phyloP scores from a whole-genome alignment of 2,329 filamentous ascomycete species.

The Cordyceps fumosorosea region DNA sequence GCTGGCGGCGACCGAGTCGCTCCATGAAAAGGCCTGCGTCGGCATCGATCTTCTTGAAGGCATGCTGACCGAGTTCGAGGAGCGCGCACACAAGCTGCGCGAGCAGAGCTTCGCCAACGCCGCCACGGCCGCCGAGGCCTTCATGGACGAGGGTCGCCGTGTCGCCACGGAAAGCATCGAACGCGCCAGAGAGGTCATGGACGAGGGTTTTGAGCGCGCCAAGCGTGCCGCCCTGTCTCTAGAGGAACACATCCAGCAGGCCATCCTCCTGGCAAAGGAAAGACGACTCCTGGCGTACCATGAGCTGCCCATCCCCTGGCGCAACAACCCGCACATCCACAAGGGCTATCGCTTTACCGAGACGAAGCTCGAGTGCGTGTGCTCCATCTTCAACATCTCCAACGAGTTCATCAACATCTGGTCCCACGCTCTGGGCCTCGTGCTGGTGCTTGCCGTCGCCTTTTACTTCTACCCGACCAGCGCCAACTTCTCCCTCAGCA shows the following conservation, averaged over 20 bases:
- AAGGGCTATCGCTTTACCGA: slow-evolving; percentile 91
- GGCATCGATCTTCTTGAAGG: slow-evolving; percentile 80
- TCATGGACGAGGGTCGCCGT: slow-evolving; percentile 72
- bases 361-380: slow-evolving; percentile 81
- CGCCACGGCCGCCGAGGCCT: slow-evolving; percentile 59
- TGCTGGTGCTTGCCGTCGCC: slow-evolving; percentile 80
- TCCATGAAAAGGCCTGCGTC: slow-evolving; percentile 87
- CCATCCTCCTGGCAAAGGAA: slow-evolving; percentile 67
- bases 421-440: slow-evolving; percentile 85
- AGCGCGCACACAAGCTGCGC: slow-evolving; percentile 69
- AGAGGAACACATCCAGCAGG: slow-evolving; percentile 76
- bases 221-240: slow-evolving; percentile 73
- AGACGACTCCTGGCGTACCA: slow-evolving; percentile 82
- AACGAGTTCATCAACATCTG: slow-evolving; percentile 98
- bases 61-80: slow-evolving; percentile 81
- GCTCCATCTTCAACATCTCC: slow-evolving; percentile 74
- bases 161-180: slow-evolving; percentile 75
- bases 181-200: slow-evolving; percentile 67
- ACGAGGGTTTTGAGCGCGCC: slow-evolving; percentile 78
- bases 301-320: slow-evolving; percentile 86
- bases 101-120: slow-evolving; percentile 65
- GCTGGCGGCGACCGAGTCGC: slow-evolving; percentile 72
- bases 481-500: slow-evolving; percentile 77
- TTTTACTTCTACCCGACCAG: slow-evolving; percentile 95
- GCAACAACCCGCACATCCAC: slow-evolving; percentile 88